phyloP scores from a whole-genome alignment of 805 yeast genomes.

The Naumovozyma dairenensis region DNA sequence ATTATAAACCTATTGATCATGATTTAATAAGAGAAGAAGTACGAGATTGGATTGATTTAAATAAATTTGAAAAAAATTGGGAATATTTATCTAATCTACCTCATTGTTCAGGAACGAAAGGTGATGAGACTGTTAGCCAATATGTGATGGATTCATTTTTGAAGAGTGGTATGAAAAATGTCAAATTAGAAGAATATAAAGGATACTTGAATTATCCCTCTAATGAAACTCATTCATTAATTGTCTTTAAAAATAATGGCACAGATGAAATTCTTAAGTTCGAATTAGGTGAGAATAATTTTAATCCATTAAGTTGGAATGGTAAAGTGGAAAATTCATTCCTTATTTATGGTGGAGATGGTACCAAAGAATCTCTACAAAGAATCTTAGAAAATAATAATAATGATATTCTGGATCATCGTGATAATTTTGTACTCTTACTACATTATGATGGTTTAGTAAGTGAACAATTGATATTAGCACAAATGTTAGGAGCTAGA shows the following conservation, averaged over 20 bases:
- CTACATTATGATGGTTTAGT: constrained; percentile 48
- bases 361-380: constrained; percentile 45
- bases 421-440: constrained; percentile 43
- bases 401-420: constrained; percentile 15
- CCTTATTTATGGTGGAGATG: constrained; percentile 58
- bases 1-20: constrained; percentile 9
- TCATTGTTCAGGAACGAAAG: constrained; percentile 80
- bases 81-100: constrained; percentile 70
- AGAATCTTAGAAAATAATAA: constrained; percentile 32
- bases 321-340: constrained; percentile 44
- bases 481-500: constrained; percentile 45
- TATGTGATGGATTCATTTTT: constrained; percentile 52
- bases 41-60: constrained; percentile 38
- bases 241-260: constrained; percentile 15
- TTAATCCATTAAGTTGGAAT: constrained; percentile 57
- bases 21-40: constrained; percentile 39
- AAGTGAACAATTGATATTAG: constrained; percentile 43
- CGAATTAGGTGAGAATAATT: constrained; percentile 34
- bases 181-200: neutral
- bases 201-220: neutral
- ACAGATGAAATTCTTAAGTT: constrained; percentile 18
- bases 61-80: constrained; percentile 51
- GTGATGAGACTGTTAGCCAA: constrained; percentile 58
- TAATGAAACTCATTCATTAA: neutral
- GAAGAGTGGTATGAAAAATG: constrained; percentile 34